Conservation (phyloP, 257 asterid species). For the Leptodermis oblonga region DNA sequence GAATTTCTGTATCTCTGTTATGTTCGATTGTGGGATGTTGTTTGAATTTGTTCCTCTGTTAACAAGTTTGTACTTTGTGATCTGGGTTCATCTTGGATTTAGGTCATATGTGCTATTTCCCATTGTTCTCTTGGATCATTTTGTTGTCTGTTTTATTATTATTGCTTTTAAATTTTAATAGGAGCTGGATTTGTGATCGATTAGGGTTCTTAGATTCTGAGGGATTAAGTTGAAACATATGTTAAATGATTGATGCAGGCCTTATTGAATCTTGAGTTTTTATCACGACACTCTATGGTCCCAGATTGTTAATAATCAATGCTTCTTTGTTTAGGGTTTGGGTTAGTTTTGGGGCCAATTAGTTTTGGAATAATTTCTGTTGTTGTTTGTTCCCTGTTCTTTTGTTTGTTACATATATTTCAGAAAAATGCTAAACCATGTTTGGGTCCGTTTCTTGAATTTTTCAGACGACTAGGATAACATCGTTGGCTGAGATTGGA, state of each 20-base stretch:
- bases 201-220: no score
- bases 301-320: not conserved
- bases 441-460: not conserved
- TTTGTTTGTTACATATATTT: not conserved
- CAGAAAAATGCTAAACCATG: not conserved
- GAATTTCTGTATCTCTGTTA: not conserved
- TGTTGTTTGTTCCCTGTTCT: not conserved
- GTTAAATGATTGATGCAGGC: no score
- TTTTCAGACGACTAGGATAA: not conserved
- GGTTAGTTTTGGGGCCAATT: not conserved
- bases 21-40: not conserved
- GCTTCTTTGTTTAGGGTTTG: not conserved
- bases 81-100: not conserved
- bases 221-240: no score
- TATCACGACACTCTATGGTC: not conserved
- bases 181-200: no score
- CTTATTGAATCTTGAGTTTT: not conserved
- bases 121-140: no score
- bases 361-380: not conserved
- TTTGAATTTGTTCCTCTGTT: not conserved
- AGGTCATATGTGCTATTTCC: no score
- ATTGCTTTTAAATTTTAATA: no score
- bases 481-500: not conserved
- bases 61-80: not conserved
- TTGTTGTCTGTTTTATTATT: no score